Conservation (phyloP, 139 green algal genomes). For the Coccomyxa sp. region DNA sequence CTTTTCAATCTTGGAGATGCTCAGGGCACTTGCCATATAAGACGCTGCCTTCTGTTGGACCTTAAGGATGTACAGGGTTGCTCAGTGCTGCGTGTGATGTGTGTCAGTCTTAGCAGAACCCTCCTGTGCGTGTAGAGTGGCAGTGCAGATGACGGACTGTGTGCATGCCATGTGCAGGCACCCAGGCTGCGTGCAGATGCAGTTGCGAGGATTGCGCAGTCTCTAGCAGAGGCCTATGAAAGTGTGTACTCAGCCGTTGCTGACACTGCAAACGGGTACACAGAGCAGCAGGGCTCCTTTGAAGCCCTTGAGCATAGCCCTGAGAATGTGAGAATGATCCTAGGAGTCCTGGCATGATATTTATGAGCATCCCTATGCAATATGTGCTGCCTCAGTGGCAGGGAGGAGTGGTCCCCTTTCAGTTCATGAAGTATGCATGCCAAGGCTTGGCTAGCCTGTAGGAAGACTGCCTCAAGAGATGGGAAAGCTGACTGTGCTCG, state of each 20-base stretch:
- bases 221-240: constrained; percentile 59
- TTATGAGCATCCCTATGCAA: no score
- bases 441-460: no score
- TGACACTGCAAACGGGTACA: constrained; percentile 60
- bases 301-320: constrained; percentile 51
- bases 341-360: constrained; percentile 44
- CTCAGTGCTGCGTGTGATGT: neutral
- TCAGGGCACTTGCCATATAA: neutral
- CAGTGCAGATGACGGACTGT: neutral
- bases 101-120: neutral
- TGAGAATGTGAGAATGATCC: constrained; percentile 67
- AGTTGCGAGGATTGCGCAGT: constrained; percentile 29
- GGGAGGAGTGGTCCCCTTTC: no score
- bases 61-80: neutral
- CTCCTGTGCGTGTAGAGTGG: neutral
- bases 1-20: neutral
- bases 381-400: no score
- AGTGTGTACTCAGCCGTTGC: constrained; percentile 49
- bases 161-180: constrained; percentile 25
- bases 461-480: no score
- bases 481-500: no score
- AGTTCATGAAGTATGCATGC: no score
- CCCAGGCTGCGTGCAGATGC: constrained; percentile 47
- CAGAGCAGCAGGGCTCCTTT: constrained; percentile 12
- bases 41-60: neutral